phyloP scores from a whole-genome alignment of 2,329 filamentous ascomycete species.

The Apiospora marii region DNA sequence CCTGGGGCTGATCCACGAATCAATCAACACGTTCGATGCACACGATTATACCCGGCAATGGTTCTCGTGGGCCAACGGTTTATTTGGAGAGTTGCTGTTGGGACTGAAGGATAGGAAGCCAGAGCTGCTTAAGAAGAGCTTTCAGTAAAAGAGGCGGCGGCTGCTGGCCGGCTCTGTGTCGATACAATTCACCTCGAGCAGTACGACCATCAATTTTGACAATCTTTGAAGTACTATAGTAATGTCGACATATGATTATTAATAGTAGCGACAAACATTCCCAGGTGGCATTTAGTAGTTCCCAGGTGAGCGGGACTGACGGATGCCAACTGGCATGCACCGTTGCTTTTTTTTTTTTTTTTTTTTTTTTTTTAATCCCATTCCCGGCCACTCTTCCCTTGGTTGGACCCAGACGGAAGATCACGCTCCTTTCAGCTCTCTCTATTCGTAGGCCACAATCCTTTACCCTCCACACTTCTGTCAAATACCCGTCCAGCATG shows the following conservation, averaged over 20 bases:
- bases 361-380: not conserved
- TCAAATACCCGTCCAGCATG: no score
- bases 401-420: not conserved
- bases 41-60: conserved; percentile 53
- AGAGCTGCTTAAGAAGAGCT: conserved; percentile 50
- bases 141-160: conserved; percentile 36
- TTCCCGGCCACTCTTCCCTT: not conserved
- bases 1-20: conserved; percentile 84
- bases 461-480: not conserved
- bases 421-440: not conserved
- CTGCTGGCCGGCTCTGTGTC: not conserved
- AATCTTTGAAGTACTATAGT: no score
- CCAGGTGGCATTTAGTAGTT: not conserved
- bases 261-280: not conserved
- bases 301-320: not conserved
- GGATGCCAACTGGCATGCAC: not conserved
- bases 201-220: not conserved
- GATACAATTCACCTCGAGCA: not conserved
- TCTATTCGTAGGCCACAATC: not conserved
- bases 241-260: not conserved
- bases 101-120: conserved; percentile 77
- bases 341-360: not conserved
- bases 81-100: conserved; percentile 84
- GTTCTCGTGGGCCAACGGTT: conserved; percentile 90
- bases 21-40: conserved; percentile 71